Evolutionary conservation across 305 asterid species (phyloP).

Genomic region (Galium porrigens): DNA sequence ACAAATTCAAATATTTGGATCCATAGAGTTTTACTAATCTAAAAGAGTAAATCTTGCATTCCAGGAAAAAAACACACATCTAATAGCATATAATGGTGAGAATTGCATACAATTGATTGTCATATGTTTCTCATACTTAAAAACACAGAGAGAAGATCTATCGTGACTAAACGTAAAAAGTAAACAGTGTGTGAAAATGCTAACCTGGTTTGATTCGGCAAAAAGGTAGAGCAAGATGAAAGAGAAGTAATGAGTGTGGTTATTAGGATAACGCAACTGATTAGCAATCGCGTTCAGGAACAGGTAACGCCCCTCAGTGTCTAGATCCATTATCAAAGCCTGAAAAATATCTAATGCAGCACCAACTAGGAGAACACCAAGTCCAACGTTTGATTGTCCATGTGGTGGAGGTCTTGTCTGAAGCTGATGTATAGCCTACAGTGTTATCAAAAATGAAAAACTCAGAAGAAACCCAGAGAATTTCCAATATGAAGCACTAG

Average conservation of each 20-base stretch:
- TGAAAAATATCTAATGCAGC: constrained; percentile 90
- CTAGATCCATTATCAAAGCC: constrained; percentile 62
- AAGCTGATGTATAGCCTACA: constrained; percentile 73
- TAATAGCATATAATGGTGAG: not conserved
- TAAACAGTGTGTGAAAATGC: not conserved
- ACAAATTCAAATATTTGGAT: not conserved
- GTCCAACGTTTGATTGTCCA: constrained; percentile 45
- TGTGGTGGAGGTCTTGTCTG: constrained; percentile 63
- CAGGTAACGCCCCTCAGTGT: constrained; percentile 88
- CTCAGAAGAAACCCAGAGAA: not conserved
- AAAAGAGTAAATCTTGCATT: too few species aligned
- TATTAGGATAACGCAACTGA: constrained; percentile 93
- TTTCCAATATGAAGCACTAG: constrained; percentile 86
- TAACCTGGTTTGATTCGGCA: constrained; percentile 76
- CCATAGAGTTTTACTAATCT: too few species aligned
- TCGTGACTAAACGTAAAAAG: not conserved
- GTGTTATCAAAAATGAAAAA: constrained; percentile 3
- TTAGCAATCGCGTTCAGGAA: constrained; percentile 89
- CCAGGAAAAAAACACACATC: not conserved
- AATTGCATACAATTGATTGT: not conserved
- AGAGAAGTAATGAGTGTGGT: constrained; percentile 92
- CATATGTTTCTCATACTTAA: not conserved
- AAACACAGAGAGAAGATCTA: not conserved
- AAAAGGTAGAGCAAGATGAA: constrained; percentile 75
- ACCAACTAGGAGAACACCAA: constrained; percentile 52